Conservation (phyloP, 306 rosid genomes). For the Sphenostylis stenocarpa region DNA sequence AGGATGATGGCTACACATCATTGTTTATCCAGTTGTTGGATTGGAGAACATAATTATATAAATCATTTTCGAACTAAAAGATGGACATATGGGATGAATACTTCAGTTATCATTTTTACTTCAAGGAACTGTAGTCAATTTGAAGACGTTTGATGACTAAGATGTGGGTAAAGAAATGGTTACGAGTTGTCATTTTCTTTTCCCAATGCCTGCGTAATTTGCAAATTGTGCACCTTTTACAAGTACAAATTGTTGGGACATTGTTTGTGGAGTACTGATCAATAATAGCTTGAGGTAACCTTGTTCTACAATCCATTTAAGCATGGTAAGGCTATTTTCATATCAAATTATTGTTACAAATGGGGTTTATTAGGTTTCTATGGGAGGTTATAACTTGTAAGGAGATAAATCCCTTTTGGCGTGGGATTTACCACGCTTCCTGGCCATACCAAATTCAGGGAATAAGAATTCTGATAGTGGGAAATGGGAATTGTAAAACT, state of each 20-base stretch:
- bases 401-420: background rate
- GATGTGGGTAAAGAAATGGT: background rate
- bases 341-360: background rate
- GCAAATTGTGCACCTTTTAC: background rate
- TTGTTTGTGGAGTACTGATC: background rate
- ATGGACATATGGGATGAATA: background rate
- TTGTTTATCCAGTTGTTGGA: background rate
- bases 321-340: background rate
- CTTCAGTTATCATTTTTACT: background rate
- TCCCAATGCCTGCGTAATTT: background rate
- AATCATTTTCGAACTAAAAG: background rate
- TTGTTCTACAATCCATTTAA: background rate
- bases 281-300: background rate
- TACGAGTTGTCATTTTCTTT: background rate
- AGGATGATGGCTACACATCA: background rate
- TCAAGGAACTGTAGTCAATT: background rate
- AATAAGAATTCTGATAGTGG: background rate
- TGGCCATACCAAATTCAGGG: background rate
- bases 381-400: background rate
- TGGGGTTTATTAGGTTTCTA: slow-evolving; percentile 1
- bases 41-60: background rate
- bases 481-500: background rate
- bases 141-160: slow-evolving; percentile 9
- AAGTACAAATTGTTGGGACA: background rate
- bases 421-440: background rate